Percentiles rank a stretch among this genome's conserved stretches.
These are phyloP conservation scores for Blastobotrys malaysiensis DNA, from an alignment of 1,139 yeast species.

Conservation along the genomic window DNA sequence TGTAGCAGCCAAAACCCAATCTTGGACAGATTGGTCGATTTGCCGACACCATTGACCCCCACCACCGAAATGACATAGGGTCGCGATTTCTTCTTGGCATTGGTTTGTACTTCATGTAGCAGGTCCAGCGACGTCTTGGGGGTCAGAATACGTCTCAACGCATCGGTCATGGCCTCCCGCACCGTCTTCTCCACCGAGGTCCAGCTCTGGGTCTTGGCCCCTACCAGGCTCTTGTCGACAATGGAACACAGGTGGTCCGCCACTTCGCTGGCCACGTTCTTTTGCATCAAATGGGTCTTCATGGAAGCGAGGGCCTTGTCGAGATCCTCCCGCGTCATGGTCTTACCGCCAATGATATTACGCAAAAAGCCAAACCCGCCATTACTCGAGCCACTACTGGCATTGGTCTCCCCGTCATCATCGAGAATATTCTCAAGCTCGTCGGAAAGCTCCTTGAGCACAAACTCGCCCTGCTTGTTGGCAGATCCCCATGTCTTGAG, in stretches of 20 bases:
- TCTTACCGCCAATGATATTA: constrained; percentile 58
- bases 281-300: constrained; percentile 45
- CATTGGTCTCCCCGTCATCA: constrained; percentile 11
- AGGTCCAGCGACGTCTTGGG: constrained; percentile 90
- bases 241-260: constrained; percentile 53
- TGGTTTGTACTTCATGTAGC: constrained; percentile 66
- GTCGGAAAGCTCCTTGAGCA: constrained; percentile 44
- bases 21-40: constrained; percentile 90
- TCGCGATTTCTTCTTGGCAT: constrained; percentile 30
- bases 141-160: constrained; percentile 75
- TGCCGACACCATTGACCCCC: constrained; percentile 98
- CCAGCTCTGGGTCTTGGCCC: constrained; percentile 63
- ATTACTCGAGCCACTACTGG: neutral
- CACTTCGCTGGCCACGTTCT: constrained; percentile 51
- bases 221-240: constrained; percentile 56
- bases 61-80: constrained; percentile 96
- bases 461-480: constrained; percentile 44
- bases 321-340: constrained; percentile 43
- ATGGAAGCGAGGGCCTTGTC: constrained; percentile 40
- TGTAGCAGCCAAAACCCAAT: constrained; percentile 93
- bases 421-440: constrained; percentile 42
- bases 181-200: constrained; percentile 58
- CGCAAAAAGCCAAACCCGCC: constrained; percentile 47
- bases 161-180: constrained; percentile 63
- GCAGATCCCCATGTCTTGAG: constrained; percentile 44